Evolutionary conservation across 257 asterid genomes (phyloP), one percentile per base, ranked within the genome.

Genomic region (Solanum medicagineum): DNA sequence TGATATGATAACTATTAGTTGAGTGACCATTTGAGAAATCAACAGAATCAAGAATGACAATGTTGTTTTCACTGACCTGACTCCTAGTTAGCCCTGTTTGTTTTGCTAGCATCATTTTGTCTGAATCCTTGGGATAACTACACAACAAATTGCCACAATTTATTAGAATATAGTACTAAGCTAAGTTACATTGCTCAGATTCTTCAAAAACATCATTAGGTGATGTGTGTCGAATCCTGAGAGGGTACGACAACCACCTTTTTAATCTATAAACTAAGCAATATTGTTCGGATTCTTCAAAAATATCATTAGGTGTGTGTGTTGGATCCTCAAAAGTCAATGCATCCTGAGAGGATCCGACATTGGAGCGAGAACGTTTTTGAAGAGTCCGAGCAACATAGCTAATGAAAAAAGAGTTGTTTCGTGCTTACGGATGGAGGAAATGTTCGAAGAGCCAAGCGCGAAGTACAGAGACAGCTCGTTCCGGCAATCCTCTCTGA

Each of bases 391-490:
- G 26, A 69, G 51, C 51, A 36, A 36, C 26, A 32, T 69, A 69
- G 14, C 16, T 69, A 12, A 69, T 29, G 11, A 32, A 9, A 9
- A 16, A 36, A 17, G 71, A 26, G 9, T 66, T 9, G 6, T 63
- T 16, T 53, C 2, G 7, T 19, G 87, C 92, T 84, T 88, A 95
- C 99, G 99, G 99, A 81, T 96, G 99, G 86, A 96, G 98, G 89
- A 96, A 96, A 89, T 96, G 98, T 88, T 96, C 98, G 81, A 96
- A 96, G 20, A 96, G 97, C 99, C 99, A 96, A 55, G 99, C 96
- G 2, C 99, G 98, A 70, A 96, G 98, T 29, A 96, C 96, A 4
- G 98, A 95, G 65, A 96, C 99, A 32, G 99, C 93, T 2, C 98
- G 89, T 84, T 96, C 99, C 3, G 99, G 99, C 88, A 96, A 91